phyloP scores from a whole-genome alignment of 78 protist species.

The slime mould (Dictyostelium discoideum) region dicty_2.7 NC_007088.5:7566501-7567000 shows the following conservation, averaged over 20 bases:
- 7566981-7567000: not conserved
- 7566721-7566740: not conserved
- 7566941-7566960: not conserved
- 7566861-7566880: not conserved
- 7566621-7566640: not conserved
- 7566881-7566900: not conserved
- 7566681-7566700: not conserved
- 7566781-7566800: not conserved
- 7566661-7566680: not conserved
- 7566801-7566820: not conserved
- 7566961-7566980: constrained; percentile 19
- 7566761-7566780: not conserved
- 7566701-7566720: constrained; percentile 3
- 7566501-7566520: not conserved
- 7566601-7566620: not conserved
- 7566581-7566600: not conserved
- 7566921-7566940: not conserved
- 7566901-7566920: not conserved
- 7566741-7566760: not conserved
- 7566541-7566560: not conserved
- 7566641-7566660: not conserved
- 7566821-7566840: constrained; percentile 12
- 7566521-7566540: not conserved
- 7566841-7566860: not conserved
- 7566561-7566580: not conserved